phyloP scores from a whole-genome alignment of 139 green algal genomes.

The Chlamydomonas sp. region DNA sequence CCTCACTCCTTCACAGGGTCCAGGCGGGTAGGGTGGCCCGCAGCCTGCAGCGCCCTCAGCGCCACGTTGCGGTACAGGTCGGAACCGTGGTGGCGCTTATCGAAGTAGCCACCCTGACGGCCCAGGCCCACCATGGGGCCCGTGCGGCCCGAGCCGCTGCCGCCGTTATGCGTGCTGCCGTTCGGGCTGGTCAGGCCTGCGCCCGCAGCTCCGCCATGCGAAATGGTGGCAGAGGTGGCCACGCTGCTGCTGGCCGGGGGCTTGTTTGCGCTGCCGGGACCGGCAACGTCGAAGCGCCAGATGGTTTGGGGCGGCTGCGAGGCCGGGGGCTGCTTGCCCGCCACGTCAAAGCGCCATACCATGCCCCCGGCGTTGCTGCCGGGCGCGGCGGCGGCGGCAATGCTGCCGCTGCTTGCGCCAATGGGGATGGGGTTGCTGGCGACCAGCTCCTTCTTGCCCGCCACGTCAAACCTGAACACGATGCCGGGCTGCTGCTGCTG shows the following conservation, averaged over 20 bases:
- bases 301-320: neutral
- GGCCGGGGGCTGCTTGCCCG: neutral
- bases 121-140: neutral
- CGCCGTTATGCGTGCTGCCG: no score
- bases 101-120: conserved; percentile 23
- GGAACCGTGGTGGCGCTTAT: conserved; percentile 21
- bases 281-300: conserved; percentile 26
- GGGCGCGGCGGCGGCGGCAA: neutral
- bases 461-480: conserved; percentile 21
- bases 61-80: conserved; percentile 29
- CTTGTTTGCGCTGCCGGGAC: neutral
- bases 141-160: no score
- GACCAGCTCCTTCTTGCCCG: neutral
- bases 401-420: neutral
- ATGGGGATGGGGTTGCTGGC: neutral
- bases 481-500: neutral
- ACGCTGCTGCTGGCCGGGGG: neutral
- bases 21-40: neutral
- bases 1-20: conserved; percentile 9
- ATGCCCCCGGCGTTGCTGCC: neutral
- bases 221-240: neutral
- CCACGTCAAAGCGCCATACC: conserved; percentile 40
- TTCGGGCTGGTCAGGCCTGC: no score
- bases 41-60: neutral
- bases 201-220: no score